phyloP scores from a whole-genome alignment of 768 basidiomycete genomes.

The Russula brevipes region DNA sequence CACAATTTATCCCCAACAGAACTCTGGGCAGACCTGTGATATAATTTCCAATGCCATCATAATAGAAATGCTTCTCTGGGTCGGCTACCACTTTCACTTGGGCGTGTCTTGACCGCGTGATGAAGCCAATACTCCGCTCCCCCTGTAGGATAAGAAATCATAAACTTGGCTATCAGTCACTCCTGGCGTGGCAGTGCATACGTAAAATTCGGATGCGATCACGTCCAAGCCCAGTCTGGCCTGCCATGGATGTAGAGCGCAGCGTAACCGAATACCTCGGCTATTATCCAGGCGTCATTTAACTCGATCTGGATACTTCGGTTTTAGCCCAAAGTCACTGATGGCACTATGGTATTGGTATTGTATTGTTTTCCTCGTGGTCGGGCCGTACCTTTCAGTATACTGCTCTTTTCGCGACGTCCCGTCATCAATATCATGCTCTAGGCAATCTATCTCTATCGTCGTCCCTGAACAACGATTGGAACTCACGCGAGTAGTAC shows the following conservation, averaged over 20 bases:
- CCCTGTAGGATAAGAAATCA: no score
- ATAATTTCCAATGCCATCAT: no score
- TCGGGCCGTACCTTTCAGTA: background rate
- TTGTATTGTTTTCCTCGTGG: background rate
- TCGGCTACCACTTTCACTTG: no score
- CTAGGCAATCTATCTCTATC: background rate
- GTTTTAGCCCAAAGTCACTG: background rate
- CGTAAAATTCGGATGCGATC: no score
- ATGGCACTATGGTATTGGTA: background rate
- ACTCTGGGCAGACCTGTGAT: no score
- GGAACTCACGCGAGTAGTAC: background rate
- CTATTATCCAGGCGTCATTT: background rate
- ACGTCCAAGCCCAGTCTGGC: no score
- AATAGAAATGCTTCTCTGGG: no score
- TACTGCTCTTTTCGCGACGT: background rate
- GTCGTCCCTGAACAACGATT: background rate
- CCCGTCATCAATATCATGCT: background rate
- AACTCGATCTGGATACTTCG: background rate
- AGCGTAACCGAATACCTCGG: background rate
- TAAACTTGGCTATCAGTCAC: no score
- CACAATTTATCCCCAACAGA: background rate
- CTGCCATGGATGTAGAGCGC: no score
- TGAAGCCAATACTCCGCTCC: no score
- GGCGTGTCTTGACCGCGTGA: no score
- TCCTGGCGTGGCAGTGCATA: no score